These are phyloP conservation scores for Xylaria palmicola DNA, from an alignment of 495 filamentous ascomycete genomes.

Conservation along the genomic window DNA sequence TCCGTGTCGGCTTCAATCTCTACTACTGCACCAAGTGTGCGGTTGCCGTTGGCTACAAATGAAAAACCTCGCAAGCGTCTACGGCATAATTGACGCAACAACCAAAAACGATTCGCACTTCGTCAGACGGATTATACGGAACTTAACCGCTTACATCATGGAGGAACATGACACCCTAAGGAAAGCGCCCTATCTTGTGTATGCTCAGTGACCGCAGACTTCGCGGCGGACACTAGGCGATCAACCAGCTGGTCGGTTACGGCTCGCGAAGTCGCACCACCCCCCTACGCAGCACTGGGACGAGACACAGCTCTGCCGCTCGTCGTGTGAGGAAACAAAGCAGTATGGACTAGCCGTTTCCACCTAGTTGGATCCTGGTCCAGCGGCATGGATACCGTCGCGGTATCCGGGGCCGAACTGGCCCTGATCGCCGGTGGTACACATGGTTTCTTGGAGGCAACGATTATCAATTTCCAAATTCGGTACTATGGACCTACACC, in stretches of 20 bases:
- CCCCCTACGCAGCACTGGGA: background rate
- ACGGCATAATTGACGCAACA: background rate
- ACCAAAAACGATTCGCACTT: background rate
- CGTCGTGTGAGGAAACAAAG: background rate
- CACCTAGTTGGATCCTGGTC: background rate
- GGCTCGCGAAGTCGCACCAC: background rate
- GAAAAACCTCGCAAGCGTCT: slow-evolving; percentile 29
- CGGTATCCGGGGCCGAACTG: background rate
- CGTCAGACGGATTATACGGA: background rate
- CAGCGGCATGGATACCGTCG: too few species aligned
- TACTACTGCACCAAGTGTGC: slow-evolving; percentile 79
- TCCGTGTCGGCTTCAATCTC: slow-evolving; percentile 72
- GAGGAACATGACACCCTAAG: background rate
- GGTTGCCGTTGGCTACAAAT: slow-evolving; percentile 67
- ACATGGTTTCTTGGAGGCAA: background rate
- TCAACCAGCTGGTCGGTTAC: background rate
- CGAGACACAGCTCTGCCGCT: background rate
- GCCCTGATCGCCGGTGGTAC: slow-evolving; percentile 10
- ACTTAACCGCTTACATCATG: background rate
- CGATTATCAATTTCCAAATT: slow-evolving; percentile 11
- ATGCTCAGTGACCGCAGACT: background rate
- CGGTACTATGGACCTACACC: slow-evolving; percentile 3
- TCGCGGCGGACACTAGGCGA: background rate
- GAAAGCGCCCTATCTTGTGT: background rate
- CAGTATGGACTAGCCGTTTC: background rate